Base-by-base conservation (phyloP, 768 basidiomycete genomes). In the Lentinula boryana region DNA sequence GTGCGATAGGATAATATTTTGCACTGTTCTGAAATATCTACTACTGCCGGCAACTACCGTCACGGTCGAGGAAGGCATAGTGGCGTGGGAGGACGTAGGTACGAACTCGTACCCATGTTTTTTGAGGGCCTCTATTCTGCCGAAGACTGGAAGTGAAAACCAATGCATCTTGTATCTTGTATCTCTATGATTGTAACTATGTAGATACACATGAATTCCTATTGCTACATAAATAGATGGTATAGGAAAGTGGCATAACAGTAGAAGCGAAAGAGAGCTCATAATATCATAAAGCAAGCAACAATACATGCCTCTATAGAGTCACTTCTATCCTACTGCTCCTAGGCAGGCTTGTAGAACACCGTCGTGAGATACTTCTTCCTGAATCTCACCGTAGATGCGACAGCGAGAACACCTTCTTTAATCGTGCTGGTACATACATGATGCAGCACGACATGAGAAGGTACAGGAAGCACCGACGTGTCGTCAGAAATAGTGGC, bases 401-500 rank as follows among this genome's bases (percentile, higher is more conserved):
- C 95, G 5, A 98, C 94, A 38, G 94, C 95, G 51, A 98, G 73
- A 48, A 96, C 93, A 7, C 93, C 95, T 70, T 95, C 94, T 72
- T 86, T 81, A 63, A 98, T 98, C 52, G 95, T 93, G 68, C 93
- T 96, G 62, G 95, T 97, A 63, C 92, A 91, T 67, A 98, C 74
- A 73, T 98, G 95, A 67, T 97, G 94, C 64, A 98, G 77, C 27
- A 98, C 93, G 43, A 93, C 93, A 76, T 98, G 95, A 48, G 86
- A 89, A 18, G 95, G 95, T 18, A 97, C 93, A 16, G 96, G 89
- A 63, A 98, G 73, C 59, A 98, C 93, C 50, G 88, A 89, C 58
- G 85, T 89, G 68, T 98, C 95, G 72, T 98, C 95, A 16, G 86
- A 83, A 68, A 87, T 65, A 3, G 55, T 40, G 12, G 55, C 55